A percentile compares a stretch with the other conserved stretches of the same genome.
Evolutionary conservation across 2,329 filamentous ascomycete species (phyloP).

Genomic region (Sporothrix pseudoabietina): DNA sequence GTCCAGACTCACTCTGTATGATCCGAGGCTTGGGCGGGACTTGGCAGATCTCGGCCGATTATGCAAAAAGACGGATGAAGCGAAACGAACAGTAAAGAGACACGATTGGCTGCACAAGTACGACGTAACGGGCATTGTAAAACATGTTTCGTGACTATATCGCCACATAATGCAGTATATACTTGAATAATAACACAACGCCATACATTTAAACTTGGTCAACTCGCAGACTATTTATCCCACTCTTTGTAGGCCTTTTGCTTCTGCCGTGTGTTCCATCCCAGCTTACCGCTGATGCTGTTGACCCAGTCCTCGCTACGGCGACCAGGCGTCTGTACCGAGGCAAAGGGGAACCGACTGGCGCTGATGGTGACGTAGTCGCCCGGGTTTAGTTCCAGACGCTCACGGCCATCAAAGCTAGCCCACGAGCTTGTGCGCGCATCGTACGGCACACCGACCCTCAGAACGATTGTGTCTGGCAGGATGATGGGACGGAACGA

Average conservation of each 20-base stretch:
- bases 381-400: constrained; percentile 74
- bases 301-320: constrained; percentile 80
- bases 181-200: too few species aligned
- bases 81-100: background rate
- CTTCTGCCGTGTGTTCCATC: constrained; percentile 79
- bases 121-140: background rate
- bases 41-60: constrained; percentile 26
- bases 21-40: constrained; percentile 22
- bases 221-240: constrained; percentile 39
- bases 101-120: background rate
- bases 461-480: constrained; percentile 91
- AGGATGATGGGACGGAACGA: constrained; percentile 96
- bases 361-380: constrained; percentile 86
- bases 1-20: constrained; percentile 11
- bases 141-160: constrained; percentile 18
- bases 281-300: constrained; percentile 75
- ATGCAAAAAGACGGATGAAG: background rate
- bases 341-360: constrained; percentile 74
- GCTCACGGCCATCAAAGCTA: constrained; percentile 94
- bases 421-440: constrained; percentile 89
- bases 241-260: constrained; percentile 65
- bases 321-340: constrained; percentile 69
- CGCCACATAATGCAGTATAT: constrained; percentile 18
- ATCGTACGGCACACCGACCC: constrained; percentile 92
- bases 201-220: background rate